Base-by-base conservation (phyloP, 805 yeast genomes). In the Helenozyma baotianmanensis region DNA sequence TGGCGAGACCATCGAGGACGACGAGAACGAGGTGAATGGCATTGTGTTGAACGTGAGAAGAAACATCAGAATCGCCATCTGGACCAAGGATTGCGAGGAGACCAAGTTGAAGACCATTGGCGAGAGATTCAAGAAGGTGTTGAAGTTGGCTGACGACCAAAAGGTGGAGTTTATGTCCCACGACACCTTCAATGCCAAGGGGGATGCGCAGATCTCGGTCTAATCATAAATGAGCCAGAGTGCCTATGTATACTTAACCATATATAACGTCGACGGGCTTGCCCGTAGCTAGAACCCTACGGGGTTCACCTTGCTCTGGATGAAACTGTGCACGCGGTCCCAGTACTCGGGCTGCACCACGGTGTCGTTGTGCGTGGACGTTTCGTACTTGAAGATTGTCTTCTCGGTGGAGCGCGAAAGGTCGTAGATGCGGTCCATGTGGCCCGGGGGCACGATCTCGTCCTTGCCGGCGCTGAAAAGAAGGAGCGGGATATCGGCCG, bases 1-100 rank as follows among this genome's bases (percentile, higher is more conserved):
- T 60, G 98, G 98, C 53, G 97, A 89, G 68, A 86, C 96, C 36
- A 80, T 90, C 49, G 92, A 84, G 56, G 88, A 79, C 46, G 84
- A 78, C 37, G 76, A 75, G 48, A 76, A 82, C 56, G 90, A 87
- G 67, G 92, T 92, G 47, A 89, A 85, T 60, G 98, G 98, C 55
- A 85, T 87, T 50, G 96, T 92, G 45, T 78, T 87, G 57, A 86
- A 85, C 60, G 79, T 84, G 53, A 81, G 78, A 58, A 78, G 76
- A 48, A 86, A 78, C 47, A 78, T 74, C 71, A 83, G 87, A 64
- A 74, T 90, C 59, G 90, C 94, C 55, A 70, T 90, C 59, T 90
- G 98, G 98, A 90, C 97, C 45, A 82, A 80, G 60, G 75, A 89
- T 41, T 77, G 82, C 51, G 76, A 79, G 49, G 80, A 71, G 43